Percentiles rank a stretch among this genome's conserved stretches.
These are phyloP conservation scores for Nemania bipapillata DNA, from an alignment of 2,329 filamentous ascomycete species.

Conservation along the genomic window DNA sequence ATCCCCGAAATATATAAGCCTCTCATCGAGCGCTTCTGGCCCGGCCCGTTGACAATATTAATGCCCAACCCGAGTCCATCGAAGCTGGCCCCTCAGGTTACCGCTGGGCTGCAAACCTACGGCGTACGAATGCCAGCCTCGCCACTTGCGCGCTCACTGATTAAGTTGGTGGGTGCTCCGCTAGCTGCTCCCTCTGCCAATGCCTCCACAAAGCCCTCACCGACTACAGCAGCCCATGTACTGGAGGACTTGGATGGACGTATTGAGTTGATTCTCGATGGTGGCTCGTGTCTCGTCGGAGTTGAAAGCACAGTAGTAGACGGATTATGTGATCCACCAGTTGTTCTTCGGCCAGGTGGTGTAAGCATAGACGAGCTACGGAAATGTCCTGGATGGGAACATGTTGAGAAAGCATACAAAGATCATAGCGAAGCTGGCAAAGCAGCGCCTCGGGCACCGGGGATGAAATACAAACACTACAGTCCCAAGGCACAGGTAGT, in stretches of 20 bases:
- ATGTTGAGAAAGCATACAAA: conserved; percentile 79
- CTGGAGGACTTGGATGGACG: conserved; percentile 82
- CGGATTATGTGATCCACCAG: conserved; percentile 81
- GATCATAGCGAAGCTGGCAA: conserved; percentile 76
- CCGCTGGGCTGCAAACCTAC: conserved; percentile 84
- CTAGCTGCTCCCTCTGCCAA: conserved; percentile 94
- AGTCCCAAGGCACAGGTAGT: conserved; percentile 88
- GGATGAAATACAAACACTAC: conserved; percentile 99
- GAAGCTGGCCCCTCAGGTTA: conserved; percentile 87
- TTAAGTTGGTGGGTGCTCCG: conserved; percentile 79
- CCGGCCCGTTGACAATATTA: conserved; percentile 90
- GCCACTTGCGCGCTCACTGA: conserved; percentile 85
- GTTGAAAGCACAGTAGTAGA: conserved; percentile 98
- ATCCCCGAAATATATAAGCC: conserved; percentile 81
- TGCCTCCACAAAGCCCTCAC: conserved; percentile 90
- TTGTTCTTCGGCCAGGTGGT: conserved; percentile 86
- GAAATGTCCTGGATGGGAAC: conserved; percentile 80
- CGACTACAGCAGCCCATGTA: conserved; percentile 90
- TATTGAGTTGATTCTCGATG: conserved; percentile 89
- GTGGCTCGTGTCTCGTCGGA: conserved; percentile 84
- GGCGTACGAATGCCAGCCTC: conserved; percentile 90
- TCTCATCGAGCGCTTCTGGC: conserved; percentile 88
- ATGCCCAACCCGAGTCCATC: conserved; percentile 78
- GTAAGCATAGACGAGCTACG: conserved; percentile 83
- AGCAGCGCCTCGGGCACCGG: conserved; percentile 80